A percentile compares a stretch with the other conserved stretches of the same genome.
Evolutionary conservation across 768 basidiomycete genomes (phyloP).

Genomic region (Calocybe cyanea): DNA sequence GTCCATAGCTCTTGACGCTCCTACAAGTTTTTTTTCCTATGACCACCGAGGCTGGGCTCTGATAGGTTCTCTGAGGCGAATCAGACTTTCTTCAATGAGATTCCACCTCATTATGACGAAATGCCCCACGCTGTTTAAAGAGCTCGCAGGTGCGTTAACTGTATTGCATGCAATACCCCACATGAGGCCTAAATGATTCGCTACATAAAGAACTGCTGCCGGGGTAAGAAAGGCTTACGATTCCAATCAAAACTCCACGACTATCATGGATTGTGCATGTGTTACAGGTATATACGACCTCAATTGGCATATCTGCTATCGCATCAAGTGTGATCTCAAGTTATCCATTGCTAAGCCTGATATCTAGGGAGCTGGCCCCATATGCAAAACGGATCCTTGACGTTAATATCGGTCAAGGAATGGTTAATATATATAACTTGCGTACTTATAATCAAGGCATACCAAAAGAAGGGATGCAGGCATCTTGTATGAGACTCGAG

Average conservation of each 20-base stretch:
- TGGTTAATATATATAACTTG: conserved; percentile 65
- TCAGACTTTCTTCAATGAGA: conserved; percentile 14
- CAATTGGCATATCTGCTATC: too few species aligned
- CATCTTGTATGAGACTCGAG: conserved; percentile 49
- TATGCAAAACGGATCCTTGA: conserved; percentile 63
- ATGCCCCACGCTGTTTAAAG: conserved; percentile 13
- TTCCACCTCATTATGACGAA: conserved; percentile 15
- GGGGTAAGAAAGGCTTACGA: conserved; percentile 36
- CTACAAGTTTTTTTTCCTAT: too few species aligned
- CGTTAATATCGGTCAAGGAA: conserved; percentile 69
- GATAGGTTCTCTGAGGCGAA: conserved; percentile 13
- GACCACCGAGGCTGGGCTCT: too few species aligned
- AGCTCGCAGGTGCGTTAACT: conserved; percentile 14
- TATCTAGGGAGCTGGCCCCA: conserved; percentile 59
- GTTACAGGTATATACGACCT: conserved; percentile 59
- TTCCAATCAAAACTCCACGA: conserved; percentile 54
- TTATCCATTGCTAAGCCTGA: conserved; percentile 46
- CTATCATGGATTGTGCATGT: conserved; percentile 72
- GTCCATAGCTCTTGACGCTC: too few species aligned
- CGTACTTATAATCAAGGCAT: conserved; percentile 60
- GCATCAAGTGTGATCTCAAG: too few species aligned
- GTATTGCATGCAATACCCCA: too few species aligned
- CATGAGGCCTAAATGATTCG: too few species aligned
- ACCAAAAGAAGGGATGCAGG: conserved; percentile 60
- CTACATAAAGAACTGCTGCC: conserved; percentile 33